phyloP scores from a whole-genome alignment of 495 filamentous ascomycete species.

The Talaromyces ruber region DNA sequence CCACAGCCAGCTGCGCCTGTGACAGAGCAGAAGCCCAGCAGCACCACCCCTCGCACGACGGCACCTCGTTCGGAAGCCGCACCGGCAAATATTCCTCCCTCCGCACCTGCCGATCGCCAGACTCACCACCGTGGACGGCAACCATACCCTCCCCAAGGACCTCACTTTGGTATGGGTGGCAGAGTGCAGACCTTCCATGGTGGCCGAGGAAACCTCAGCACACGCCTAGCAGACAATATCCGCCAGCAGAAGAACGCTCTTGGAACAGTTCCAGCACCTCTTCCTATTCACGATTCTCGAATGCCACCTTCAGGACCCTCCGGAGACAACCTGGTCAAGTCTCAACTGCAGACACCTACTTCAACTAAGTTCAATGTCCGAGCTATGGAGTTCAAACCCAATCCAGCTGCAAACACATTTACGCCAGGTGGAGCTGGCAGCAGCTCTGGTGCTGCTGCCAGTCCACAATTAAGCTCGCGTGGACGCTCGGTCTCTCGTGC shows the following conservation, averaged over 20 bases:
- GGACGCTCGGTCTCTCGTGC: slow-evolving; percentile 44
- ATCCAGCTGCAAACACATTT: slow-evolving; percentile 67
- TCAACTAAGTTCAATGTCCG: slow-evolving; percentile 70
- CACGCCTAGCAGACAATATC: slow-evolving; percentile 46
- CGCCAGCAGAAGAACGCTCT: slow-evolving; percentile 46
- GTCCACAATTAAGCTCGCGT: slow-evolving; percentile 48
- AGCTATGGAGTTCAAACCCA: slow-evolving; percentile 78
- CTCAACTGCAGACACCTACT: slow-evolving; percentile 38
- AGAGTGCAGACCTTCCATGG: slow-evolving; percentile 33
- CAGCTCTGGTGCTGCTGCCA: slow-evolving; percentile 53
- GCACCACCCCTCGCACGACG: slow-evolving; percentile 12
- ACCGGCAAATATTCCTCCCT: slow-evolving; percentile 17
- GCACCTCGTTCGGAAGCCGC: slow-evolving; percentile 23
- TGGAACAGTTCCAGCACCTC: slow-evolving; percentile 39
- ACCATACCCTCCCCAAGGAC: slow-evolving; percentile 37
- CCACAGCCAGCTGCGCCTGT: slow-evolving; percentile 15
- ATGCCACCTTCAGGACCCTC: slow-evolving; percentile 41
- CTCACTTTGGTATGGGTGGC: slow-evolving; percentile 26
- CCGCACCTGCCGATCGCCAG: slow-evolving; percentile 34
- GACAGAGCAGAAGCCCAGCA: slow-evolving; percentile 27
- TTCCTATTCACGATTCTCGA: slow-evolving; percentile 46
- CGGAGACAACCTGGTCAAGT: slow-evolving; percentile 37
- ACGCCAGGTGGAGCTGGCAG: slow-evolving; percentile 53
- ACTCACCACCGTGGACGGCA: slow-evolving; percentile 34
- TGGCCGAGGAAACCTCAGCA: slow-evolving; percentile 39